Percentiles rank a stretch among this genome's conserved stretches.
phyloP scores from a whole-genome alignment of 2,329 filamentous ascomycete genomes.

The Hypoxylon rubiginosum region DNA sequence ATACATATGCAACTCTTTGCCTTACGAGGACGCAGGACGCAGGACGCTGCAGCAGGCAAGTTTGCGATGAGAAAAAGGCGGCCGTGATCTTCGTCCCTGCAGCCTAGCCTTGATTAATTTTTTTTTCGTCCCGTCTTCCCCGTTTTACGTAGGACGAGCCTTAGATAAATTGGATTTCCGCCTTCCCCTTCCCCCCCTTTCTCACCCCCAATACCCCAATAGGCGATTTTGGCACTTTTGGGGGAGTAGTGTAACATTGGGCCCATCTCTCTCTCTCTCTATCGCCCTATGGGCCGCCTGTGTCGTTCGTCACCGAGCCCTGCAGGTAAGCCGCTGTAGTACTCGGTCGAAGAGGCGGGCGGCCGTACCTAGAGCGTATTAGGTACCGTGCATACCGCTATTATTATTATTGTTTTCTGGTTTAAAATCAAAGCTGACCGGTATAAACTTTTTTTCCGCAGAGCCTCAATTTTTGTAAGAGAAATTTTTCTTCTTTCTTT shows the following conservation, averaged over 20 bases:
- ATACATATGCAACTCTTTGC: background rate
- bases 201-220: conserved; percentile 14
- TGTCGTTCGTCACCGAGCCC: conserved; percentile 31
- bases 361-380: background rate
- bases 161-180: conserved; percentile 19
- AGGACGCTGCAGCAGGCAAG: conserved; percentile 10
- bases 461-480: conserved; percentile 33
- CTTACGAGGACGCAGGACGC: background rate
- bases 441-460: conserved; percentile 22
- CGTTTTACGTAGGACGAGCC: conserved; percentile 23
- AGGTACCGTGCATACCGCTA: background rate
- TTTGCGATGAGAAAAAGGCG: conserved; percentile 19
- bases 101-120: conserved; percentile 23
- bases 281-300: conserved; percentile 30
- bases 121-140: conserved; percentile 19
- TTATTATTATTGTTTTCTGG: background rate
- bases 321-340: conserved; percentile 37
- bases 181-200: conserved; percentile 9
- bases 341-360: conserved; percentile 9
- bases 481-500: background rate
- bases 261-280: background rate
- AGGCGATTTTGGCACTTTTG: conserved; percentile 11
- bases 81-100: conserved; percentile 40
- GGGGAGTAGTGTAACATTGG: conserved; percentile 10
- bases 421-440: background rate